These are phyloP conservation scores for Blepharisma undulans DNA, from an alignment of 169 alveolate genomes.

Conservation along the genomic window DNA sequence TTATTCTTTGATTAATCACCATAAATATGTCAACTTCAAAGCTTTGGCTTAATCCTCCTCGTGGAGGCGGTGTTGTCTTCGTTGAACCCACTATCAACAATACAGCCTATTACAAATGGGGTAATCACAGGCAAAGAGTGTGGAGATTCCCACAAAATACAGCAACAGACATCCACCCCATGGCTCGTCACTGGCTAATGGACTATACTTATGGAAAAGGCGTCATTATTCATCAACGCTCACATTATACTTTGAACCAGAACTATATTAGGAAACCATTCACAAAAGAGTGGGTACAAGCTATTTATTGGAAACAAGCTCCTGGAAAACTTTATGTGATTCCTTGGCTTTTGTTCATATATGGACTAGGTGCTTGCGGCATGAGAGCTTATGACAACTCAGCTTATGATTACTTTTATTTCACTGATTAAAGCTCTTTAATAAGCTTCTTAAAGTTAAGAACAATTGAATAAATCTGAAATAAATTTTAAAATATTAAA, in stretches of 20 bases:
- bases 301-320: slow-evolving; percentile 11
- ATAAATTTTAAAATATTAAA: too few species aligned
- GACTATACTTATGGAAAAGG: slow-evolving; percentile 38
- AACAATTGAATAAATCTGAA: not conserved
- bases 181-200: slow-evolving; percentile 37
- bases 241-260: slow-evolving; percentile 25
- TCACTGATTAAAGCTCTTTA: slow-evolving; percentile 54
- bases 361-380: not conserved
- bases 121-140: slow-evolving; percentile 25
- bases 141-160: slow-evolving; percentile 43
- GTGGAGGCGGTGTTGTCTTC: slow-evolving; percentile 39
- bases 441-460: not conserved
- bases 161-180: slow-evolving; percentile 33
- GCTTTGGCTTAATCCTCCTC: slow-evolving; percentile 40
- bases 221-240: slow-evolving; percentile 31
- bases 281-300: slow-evolving; percentile 28
- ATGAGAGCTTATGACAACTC: slow-evolving; percentile 68
- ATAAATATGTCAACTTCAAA: slow-evolving; percentile 35
- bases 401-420: slow-evolving; percentile 71
- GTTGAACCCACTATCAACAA: slow-evolving; percentile 42
- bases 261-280: slow-evolving; percentile 35
- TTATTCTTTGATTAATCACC: not conserved
- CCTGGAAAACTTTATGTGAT: slow-evolving; percentile 1
- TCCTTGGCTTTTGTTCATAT: slow-evolving; percentile 38
- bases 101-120: slow-evolving; percentile 36